A percentile compares a stretch with the other conserved stretches of the same genome.
Conservation (phyloP, 2,329 filamentous ascomycete genomes). For the Atkinsonella hypoxylon region DNA sequence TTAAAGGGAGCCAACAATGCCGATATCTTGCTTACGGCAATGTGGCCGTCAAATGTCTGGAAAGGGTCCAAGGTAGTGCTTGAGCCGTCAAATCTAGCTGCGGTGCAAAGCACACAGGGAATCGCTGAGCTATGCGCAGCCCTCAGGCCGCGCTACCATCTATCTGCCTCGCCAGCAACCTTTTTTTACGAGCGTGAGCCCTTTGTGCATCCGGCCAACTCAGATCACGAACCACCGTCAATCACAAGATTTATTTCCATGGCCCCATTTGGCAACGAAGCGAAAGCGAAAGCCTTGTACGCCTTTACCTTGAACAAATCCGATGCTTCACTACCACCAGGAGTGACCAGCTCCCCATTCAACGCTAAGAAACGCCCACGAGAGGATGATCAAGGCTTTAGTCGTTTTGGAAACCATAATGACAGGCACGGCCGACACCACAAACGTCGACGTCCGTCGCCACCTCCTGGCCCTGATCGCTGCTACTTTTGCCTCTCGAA, state of each 20-base stretch:
- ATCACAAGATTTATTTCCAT: conserved; percentile 87
- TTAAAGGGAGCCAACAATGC: conserved; percentile 65
- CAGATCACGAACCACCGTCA: conserved; percentile 36
- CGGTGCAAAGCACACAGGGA: conserved; percentile 46
- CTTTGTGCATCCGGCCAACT: conserved; percentile 57
- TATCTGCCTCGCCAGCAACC: conserved; percentile 52
- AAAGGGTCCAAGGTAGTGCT: conserved; percentile 53
- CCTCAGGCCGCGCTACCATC: conserved; percentile 86
- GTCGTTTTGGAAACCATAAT: conserved; percentile 39
- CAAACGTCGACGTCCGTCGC: conserved; percentile 35
- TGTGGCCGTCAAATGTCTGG: conserved; percentile 71
- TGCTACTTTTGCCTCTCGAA: conserved; percentile 97
- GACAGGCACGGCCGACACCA: conserved; percentile 30
- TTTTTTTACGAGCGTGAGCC: conserved; percentile 87
- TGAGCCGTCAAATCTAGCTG: conserved; percentile 37
- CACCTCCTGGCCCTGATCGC: conserved; percentile 58
- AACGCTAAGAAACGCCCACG: conserved; percentile 46
- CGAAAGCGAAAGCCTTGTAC: conserved; percentile 72
- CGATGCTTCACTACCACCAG: conserved; percentile 52
- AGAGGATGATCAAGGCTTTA: conserved; percentile 32
- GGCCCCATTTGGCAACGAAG: conserved; percentile 61
- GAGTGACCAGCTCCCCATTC: conserved; percentile 68
- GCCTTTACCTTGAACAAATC: conserved; percentile 61
- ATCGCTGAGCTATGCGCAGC: conserved; percentile 67
- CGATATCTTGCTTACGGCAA: conserved; percentile 76